Conservation (phyloP, 1,139 yeast species). For the Nakaseomyces sp. region DNA sequence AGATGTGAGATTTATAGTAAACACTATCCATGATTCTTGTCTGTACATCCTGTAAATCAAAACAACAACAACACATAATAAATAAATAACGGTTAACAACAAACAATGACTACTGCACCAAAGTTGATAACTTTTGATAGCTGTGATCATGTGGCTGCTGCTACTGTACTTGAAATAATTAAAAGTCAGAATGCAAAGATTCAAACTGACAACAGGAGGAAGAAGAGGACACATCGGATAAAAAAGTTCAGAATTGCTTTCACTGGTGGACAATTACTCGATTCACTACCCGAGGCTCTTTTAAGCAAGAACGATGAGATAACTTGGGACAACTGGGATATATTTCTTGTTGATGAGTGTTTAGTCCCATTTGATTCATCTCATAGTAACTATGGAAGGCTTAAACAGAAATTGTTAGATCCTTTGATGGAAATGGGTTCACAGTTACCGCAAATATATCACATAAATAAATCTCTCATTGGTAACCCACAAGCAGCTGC, state of each 20-base stretch:
- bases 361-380: constrained; percentile 76
- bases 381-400: constrained; percentile 82
- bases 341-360: constrained; percentile 93
- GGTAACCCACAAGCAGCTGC: constrained; percentile 91
- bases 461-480: constrained; percentile 66
- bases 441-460: constrained; percentile 62
- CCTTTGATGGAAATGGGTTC: constrained; percentile 34
- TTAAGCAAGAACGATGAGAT: constrained; percentile 57
- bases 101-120: constrained; percentile 78
- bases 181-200: constrained; percentile 57
- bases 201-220: constrained; percentile 16
- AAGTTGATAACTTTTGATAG: constrained; percentile 85
- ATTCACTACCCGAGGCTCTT: constrained; percentile 76
- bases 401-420: constrained; percentile 73
- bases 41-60: no score
- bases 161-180: constrained; percentile 83
- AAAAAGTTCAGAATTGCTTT: constrained; percentile 76
- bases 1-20: no score
- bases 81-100: no score
- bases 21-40: no score
- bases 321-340: constrained; percentile 90
- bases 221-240: background rate
- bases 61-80: no score
- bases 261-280: constrained; percentile 84
- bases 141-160: constrained; percentile 82